phyloP scores from a whole-genome alignment of 176 grass and related monocot species.

The Ananas comosus region DNA sequence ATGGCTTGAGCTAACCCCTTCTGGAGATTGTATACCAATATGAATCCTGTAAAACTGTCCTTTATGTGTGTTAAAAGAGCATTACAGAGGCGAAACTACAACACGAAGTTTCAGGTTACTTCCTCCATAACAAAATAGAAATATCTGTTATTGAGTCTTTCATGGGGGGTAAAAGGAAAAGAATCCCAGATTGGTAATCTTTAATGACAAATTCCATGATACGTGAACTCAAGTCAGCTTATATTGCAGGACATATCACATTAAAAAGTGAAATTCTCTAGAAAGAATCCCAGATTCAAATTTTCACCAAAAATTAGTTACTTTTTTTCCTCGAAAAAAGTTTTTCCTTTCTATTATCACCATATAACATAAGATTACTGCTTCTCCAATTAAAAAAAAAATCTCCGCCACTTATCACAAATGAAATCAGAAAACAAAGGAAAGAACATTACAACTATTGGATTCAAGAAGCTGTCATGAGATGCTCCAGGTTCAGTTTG shows the following conservation, averaged over 20 bases:
- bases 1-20: conserved; percentile 83
- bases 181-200: background rate
- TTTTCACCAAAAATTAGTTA: too few relatives aligned
- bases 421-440: conserved; percentile 10
- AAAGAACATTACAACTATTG: conserved; percentile 70
- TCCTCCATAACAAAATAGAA: background rate
- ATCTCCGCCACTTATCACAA: background rate
- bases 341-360: background rate
- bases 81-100: conserved; percentile 12
- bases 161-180: background rate
- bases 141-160: background rate
- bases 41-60: conserved; percentile 99
- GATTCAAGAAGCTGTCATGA: conserved; percentile 79
- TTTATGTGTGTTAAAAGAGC: conserved; percentile 64
- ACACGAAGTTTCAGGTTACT: conserved; percentile 13
- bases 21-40: conserved; percentile 92
- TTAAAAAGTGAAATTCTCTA: too few relatives aligned
- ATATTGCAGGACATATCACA: too few relatives aligned
- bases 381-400: background rate
- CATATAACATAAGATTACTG: background rate
- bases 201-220: background rate
- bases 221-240: too few relatives aligned
- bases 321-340: background rate
- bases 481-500: conserved; percentile 62
- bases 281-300: too few relatives aligned